phyloP scores from a whole-genome alignment of 192 early-diverging fungal genomes.

The Coemansia sp. region DNA sequence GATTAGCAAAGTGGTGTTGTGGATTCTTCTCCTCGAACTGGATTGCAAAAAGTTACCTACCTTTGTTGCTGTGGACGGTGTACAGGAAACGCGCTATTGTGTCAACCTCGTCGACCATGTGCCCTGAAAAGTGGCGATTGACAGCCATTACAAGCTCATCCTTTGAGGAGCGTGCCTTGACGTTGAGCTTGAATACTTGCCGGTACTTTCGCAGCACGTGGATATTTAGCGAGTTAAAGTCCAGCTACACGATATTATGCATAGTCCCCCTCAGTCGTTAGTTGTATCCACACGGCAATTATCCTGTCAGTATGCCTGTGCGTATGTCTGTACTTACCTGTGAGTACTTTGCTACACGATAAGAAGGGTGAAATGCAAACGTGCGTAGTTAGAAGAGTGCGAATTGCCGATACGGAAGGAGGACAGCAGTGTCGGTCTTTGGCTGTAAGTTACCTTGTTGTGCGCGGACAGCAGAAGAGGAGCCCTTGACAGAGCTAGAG shows the following conservation, averaged over 20 bases:
- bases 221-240: conserved; percentile 51
- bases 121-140: conserved; percentile 43
- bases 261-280: not conserved
- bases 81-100: conserved; percentile 58
- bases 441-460: not conserved
- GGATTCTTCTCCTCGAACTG: not conserved
- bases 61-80: conserved; percentile 50
- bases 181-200: conserved; percentile 55
- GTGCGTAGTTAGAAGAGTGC: not conserved
- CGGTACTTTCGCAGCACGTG: conserved; percentile 55
- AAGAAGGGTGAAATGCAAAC: not conserved
- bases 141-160: conserved; percentile 51
- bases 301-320: not conserved
- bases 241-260: conserved; percentile 34
- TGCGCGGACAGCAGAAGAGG: not conserved
- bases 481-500: not conserved
- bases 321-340: conserved; percentile 9
- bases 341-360: conserved; percentile 19
- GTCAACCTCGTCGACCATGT: conserved; percentile 55
- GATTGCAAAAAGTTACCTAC: conserved; percentile 23
- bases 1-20: not conserved
- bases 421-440: not conserved
- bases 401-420: not conserved
- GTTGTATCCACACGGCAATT: not conserved
- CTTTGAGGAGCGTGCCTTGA: conserved; percentile 56